Evolutionary conservation across 129 eudicot genomes (phyloP).

Genomic region (Centella asiatica): DNA sequence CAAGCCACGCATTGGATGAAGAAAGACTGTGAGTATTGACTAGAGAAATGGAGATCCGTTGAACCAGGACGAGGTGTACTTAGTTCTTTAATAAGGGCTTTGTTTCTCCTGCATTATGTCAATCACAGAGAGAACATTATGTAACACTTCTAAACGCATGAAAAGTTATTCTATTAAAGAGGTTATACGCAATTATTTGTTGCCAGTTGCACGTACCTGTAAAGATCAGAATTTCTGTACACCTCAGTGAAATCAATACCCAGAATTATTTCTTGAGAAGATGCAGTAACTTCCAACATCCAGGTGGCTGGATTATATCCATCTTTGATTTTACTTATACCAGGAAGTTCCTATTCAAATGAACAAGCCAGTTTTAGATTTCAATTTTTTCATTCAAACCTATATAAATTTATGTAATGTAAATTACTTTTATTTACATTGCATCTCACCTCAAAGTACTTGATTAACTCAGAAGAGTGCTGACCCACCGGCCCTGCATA

Average conservation of each 20-base stretch:
- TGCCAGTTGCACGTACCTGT: slow-evolving; percentile 1
- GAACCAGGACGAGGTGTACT: slow-evolving; percentile 44
- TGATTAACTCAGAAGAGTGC: slow-evolving; percentile 52
- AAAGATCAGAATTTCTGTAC: slow-evolving; percentile 24
- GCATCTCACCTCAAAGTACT: slow-evolving; percentile 57
- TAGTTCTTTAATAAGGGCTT: slow-evolving; percentile 49
- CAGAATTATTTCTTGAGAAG: slow-evolving; percentile 21
- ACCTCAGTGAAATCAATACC: slow-evolving; percentile 22
- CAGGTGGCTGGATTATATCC: slow-evolving; percentile 35
- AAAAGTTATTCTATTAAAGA: neutral
- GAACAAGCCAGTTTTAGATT: neutral
- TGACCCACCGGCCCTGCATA: slow-evolving; percentile 78
- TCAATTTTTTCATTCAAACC: neutral
- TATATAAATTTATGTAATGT: neutral
- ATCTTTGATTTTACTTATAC: slow-evolving; percentile 16
- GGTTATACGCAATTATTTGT: neutral
- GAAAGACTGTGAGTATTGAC: slow-evolving; percentile 57
- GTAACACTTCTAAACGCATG: neutral
- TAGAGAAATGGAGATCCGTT: slow-evolving; percentile 50
- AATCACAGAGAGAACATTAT: neutral
- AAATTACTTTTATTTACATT: neutral
- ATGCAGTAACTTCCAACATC: slow-evolving; percentile 30
- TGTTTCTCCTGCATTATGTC: slow-evolving; percentile 37
- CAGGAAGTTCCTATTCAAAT: slow-evolving; percentile 11
- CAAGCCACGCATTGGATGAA: slow-evolving; percentile 51